Evolutionary conservation across 768 basidiomycete genomes (phyloP).

Genomic region (Tulasnella sp.): DNA sequence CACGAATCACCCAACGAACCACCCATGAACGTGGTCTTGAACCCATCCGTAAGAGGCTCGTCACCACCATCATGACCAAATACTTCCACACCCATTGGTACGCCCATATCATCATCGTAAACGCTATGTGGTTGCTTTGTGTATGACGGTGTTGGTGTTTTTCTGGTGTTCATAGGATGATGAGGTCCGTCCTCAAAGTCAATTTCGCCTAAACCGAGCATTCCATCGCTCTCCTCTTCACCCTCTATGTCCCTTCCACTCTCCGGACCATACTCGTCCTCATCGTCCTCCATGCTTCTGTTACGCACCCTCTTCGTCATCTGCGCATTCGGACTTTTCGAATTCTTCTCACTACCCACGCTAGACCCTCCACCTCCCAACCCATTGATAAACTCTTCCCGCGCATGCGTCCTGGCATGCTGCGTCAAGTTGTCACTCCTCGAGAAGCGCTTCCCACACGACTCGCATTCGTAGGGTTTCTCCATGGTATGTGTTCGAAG

Average conservation of each 20-base stretch:
- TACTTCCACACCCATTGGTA: neutral
- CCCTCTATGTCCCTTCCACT: neutral
- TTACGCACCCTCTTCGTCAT: neutral
- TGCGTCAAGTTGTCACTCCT: slow-evolving; percentile 82
- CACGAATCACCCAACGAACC: neutral
- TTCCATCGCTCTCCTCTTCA: slow-evolving; percentile 4
- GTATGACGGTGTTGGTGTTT: neutral
- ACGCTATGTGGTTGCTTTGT: neutral
- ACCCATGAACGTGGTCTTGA: neutral
- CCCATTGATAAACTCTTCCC: slow-evolving; percentile 23
- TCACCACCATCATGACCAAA: neutral
- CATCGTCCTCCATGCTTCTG: neutral
- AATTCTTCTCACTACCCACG: neutral
- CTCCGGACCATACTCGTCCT: neutral
- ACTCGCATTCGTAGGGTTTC: slow-evolving; percentile 62
- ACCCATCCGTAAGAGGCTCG: neutral
- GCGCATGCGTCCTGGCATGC: slow-evolving; percentile 70
- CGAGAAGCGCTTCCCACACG: slow-evolving; percentile 74
- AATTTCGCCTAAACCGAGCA: slow-evolving; percentile 7
- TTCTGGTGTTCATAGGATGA: neutral
- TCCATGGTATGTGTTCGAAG: slow-evolving; percentile 85
- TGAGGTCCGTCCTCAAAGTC: slow-evolving; percentile 1
- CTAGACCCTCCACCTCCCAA: neutral
- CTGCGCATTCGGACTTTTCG: neutral
- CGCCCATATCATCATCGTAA: neutral